phyloP scores from a whole-genome alignment of 768 basidiomycete genomes.

The Mycena sanguinolenta region DNA sequence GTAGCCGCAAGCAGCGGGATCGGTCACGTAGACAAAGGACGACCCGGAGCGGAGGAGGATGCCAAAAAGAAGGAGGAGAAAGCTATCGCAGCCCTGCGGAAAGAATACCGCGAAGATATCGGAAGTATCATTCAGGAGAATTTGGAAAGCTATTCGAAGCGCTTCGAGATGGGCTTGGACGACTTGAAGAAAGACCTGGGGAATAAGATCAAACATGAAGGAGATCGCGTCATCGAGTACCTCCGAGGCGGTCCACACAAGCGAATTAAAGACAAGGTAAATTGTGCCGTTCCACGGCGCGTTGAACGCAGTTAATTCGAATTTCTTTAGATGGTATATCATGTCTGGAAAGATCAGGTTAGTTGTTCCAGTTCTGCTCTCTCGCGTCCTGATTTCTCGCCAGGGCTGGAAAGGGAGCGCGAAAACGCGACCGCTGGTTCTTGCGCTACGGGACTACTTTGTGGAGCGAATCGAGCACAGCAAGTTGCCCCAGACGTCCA shows the following conservation, averaged over 20 bases:
- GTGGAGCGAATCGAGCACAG: constrained; percentile 24
- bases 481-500: constrained; percentile 23
- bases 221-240: constrained; percentile 38
- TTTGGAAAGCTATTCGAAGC: constrained; percentile 18
- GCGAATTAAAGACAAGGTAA: constrained; percentile 41
- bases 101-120: constrained; percentile 34
- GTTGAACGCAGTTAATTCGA: neutral
- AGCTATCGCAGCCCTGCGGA: constrained; percentile 35
- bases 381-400: neutral
- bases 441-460: constrained; percentile 27
- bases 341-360: constrained; percentile 37
- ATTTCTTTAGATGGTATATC: constrained; percentile 36
- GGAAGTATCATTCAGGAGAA: constrained; percentile 16
- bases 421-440: constrained; percentile 14
- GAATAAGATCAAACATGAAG: constrained; percentile 36
- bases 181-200: constrained; percentile 41
- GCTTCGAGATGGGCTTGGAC: constrained; percentile 36
- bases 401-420: constrained; percentile 29
- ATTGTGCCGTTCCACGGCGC: neutral
- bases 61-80: neutral
- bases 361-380: neutral
- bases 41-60: constrained; percentile 1
- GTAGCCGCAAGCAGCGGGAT: neutral
- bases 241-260: constrained; percentile 42
- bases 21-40: neutral